Evolutionary conservation across 139 green algal genomes (phyloP).

Genomic region (Chlorella sp.): DNA sequence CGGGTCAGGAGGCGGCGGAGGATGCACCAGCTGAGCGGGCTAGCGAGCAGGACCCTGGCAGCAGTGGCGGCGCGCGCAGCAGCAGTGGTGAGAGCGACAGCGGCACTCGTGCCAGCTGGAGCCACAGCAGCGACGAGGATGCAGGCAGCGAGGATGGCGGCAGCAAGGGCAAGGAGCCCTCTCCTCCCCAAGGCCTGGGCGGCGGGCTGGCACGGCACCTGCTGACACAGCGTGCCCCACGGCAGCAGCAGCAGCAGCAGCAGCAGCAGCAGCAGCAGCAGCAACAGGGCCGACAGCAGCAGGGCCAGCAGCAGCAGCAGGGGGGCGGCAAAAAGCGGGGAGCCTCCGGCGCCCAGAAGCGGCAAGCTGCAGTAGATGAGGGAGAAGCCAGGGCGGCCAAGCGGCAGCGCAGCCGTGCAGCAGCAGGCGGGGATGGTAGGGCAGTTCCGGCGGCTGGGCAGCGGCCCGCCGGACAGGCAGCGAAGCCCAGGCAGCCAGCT

Average conservation of each 20-base stretch:
- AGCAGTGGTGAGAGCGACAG: background rate
- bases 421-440: background rate
- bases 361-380: background rate
- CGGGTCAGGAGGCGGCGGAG: background rate
- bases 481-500: too few relatives aligned
- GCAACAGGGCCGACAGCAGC: background rate
- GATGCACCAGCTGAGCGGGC: background rate
- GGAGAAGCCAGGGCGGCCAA: background rate
- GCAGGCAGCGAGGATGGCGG: too few relatives aligned
- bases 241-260: too few relatives aligned
- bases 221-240: background rate
- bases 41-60: too few relatives aligned
- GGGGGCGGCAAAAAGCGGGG: background rate
- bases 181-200: background rate
- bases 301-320: background rate
- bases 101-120: background rate
- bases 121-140: background rate
- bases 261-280: too few relatives aligned
- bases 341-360: background rate
- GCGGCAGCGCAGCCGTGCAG: background rate
- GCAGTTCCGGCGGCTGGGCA: background rate
- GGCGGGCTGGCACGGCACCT: background rate
- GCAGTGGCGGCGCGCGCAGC: background rate
- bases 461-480: too few relatives aligned
- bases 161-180: too few relatives aligned